A percentile compares a stretch with the other conserved stretches of the same genome.
These are phyloP conservation scores for Trichoderma erinaceum DNA, from an alignment of 495 filamentous ascomycete genomes.

Conservation along the genomic window DNA sequence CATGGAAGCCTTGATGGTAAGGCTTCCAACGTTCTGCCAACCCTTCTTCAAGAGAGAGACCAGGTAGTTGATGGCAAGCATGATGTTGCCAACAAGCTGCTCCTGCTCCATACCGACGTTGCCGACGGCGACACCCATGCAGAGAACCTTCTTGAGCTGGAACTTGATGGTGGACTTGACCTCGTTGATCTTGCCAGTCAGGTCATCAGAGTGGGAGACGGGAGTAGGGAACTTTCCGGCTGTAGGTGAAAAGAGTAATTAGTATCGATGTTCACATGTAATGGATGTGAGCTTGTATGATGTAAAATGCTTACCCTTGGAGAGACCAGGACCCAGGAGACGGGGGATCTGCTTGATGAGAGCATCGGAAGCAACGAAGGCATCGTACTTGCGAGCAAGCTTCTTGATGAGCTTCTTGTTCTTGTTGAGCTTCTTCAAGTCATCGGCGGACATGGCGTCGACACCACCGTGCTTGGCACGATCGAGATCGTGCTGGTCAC, in stretches of 20 bases:
- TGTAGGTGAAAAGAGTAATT: constrained; percentile 30
- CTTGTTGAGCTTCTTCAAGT: constrained; percentile 99
- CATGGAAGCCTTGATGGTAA: constrained; percentile 99
- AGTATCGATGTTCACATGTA: not conserved
- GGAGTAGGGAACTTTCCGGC: constrained; percentile 99
- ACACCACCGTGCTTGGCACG: constrained; percentile 96
- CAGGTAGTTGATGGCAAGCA: constrained; percentile 98
- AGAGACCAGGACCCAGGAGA: constrained; percentile 97
- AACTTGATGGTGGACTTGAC: constrained; percentile 99
- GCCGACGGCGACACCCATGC: constrained; percentile 97
- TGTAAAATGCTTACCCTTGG: constrained; percentile 64
- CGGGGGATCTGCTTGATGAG: constrained; percentile 99
- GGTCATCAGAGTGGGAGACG: constrained; percentile 90
- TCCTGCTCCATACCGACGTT: constrained; percentile 97
- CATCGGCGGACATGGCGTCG: constrained; percentile 95
- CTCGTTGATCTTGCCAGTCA: constrained; percentile 88
- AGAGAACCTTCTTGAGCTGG: constrained; percentile 99
- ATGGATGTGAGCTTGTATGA: not conserved
- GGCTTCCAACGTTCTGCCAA: constrained; percentile 98
- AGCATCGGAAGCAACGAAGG: constrained; percentile 91
- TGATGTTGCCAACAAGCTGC: constrained; percentile 90
- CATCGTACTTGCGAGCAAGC: constrained; percentile 98
- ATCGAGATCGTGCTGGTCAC: constrained; percentile 99
- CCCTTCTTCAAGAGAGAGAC: constrained; percentile 99
- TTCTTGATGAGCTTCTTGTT: constrained; percentile 99